Percentiles rank a stretch among this genome's conserved stretches.
These are phyloP conservation scores for Fusarium chlamydosporum DNA, from an alignment of 2,329 filamentous ascomycete genomes.

Conservation along the genomic window DNA sequence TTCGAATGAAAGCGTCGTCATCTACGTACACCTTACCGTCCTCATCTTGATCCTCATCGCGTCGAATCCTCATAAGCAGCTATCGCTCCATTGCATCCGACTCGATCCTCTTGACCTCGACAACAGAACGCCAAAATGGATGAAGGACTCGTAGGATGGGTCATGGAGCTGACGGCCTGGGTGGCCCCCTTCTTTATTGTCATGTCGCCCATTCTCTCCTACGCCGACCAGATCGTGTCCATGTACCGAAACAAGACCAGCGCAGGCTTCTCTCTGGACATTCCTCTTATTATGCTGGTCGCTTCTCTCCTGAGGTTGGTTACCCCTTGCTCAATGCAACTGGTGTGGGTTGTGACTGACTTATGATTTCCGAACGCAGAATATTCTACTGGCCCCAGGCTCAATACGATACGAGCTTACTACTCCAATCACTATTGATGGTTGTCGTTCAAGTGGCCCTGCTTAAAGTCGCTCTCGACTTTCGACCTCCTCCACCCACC, in stretches of 20 bases:
- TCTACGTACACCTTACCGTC: slow-evolving; percentile 11
- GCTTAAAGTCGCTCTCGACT: slow-evolving; percentile 77
- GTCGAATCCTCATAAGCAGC: slow-evolving; percentile 11
- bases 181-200: slow-evolving; percentile 75
- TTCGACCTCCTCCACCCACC: slow-evolving; percentile 71
- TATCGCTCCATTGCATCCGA: slow-evolving; percentile 6
- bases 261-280: slow-evolving; percentile 78
- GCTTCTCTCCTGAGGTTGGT: slow-evolving; percentile 74
- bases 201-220: slow-evolving; percentile 74
- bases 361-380: slow-evolving; percentile 56
- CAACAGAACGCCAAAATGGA: slow-evolving; percentile 23
- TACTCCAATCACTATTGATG: slow-evolving; percentile 76
- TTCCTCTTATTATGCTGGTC: slow-evolving; percentile 79
- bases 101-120: slow-evolving; percentile 2
- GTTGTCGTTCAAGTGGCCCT: slow-evolving; percentile 73
- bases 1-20: slow-evolving; percentile 26
- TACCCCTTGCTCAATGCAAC: not conserved
- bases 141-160: slow-evolving; percentile 41
- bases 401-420: slow-evolving; percentile 73
- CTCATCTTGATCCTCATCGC: slow-evolving; percentile 14
- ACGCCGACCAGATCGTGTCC: slow-evolving; percentile 74
- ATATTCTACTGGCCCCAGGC: slow-evolving; percentile 79
- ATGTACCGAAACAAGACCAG: slow-evolving; percentile 76
- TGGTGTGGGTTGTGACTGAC: slow-evolving; percentile 37
- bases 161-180: slow-evolving; percentile 61